These are phyloP conservation scores for Xerocomus brunneocitrinus DNA, from an alignment of 768 basidiomycete species.

Conservation along the genomic window DNA sequence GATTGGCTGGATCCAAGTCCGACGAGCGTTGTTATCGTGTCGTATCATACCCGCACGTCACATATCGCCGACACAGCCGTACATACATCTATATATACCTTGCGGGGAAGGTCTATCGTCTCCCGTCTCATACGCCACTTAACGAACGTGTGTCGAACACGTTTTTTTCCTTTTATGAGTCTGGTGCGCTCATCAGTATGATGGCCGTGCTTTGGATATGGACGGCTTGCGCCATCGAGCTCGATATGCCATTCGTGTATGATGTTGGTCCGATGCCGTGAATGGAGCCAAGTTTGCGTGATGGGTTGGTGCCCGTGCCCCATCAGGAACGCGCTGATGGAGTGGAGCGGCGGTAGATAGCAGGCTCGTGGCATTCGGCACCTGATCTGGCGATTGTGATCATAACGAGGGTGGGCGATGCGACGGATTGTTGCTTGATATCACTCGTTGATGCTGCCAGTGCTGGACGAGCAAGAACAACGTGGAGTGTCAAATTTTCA, in stretches of 20 bases:
- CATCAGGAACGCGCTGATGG: background rate
- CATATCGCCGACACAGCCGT: slow-evolving; percentile 5
- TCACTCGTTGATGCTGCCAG: background rate
- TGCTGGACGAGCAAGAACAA: background rate
- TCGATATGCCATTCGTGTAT: background rate
- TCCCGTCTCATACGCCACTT: background rate
- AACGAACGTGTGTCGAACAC: background rate
- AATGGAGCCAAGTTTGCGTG: background rate
- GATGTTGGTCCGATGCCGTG: background rate
- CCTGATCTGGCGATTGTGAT: background rate
- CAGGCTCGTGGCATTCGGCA: background rate
- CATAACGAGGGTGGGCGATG: background rate
- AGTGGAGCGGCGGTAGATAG: background rate
- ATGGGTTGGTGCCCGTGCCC: background rate
- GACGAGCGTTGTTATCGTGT: slow-evolving; percentile 2
- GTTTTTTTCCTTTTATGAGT: background rate
- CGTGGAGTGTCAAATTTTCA: background rate
- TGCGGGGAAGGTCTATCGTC: background rate
- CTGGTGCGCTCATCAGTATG: background rate
- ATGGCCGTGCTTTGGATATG: background rate
- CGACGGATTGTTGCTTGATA: background rate
- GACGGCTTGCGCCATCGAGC: background rate
- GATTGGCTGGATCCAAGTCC: background rate
- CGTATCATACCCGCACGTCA: slow-evolving; percentile 6
- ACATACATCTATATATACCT: slow-evolving; percentile 4